Base-by-base conservation (phyloP, 768 basidiomycete species). In the Mycena floridula region DNA sequence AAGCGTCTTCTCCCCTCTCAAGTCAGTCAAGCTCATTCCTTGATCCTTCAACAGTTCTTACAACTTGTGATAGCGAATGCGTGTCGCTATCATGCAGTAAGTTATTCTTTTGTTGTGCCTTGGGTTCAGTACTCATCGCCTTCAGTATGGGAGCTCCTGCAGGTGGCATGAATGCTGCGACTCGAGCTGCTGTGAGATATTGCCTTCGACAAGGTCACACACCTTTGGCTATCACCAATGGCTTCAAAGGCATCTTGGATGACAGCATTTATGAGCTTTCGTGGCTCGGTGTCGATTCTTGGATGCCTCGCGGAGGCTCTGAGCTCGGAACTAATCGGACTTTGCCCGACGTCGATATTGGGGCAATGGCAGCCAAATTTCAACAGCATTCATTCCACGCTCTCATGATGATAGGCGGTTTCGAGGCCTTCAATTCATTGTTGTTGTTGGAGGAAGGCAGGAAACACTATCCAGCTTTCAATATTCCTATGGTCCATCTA, bases 141-240 rank as follows among this genome's bases (percentile, higher is more conserved):
- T 36, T 27, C 52, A 95, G 93, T 57, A 83, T 93, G 58, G 95
- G 96, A 41, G 96, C 96, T 1, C 95, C 96, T 4, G 96, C 96
- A 2, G 95, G 95, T 37, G 96, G 96, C 7, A 97, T 98, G 91
- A 98, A 98, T 59, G 94, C 96, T 2, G 96, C 95, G 0, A 96
- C 92, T 1, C 87, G 95, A 32, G 85, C 93, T 22, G 92, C 90
- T 5, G 92, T 89, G 18, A 85, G 96, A 9, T 97, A 92, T 68
- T 97, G 93, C 61, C 68, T 92, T 50, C 79, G 81, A 43, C 89
- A 92, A 60, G 95, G 96, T 5, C 96, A 99, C 61, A 86, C 75
- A 21, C 85, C 94, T n/a, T 72, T 97, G 30, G 91, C 84, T 0
- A 79, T 99, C 46, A 83, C 95, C 69, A 99, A 97, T 58, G 95